phyloP scores from a whole-genome alignment of 1,139 yeast species.

The Geotrichum cucujoidarum region DNA sequence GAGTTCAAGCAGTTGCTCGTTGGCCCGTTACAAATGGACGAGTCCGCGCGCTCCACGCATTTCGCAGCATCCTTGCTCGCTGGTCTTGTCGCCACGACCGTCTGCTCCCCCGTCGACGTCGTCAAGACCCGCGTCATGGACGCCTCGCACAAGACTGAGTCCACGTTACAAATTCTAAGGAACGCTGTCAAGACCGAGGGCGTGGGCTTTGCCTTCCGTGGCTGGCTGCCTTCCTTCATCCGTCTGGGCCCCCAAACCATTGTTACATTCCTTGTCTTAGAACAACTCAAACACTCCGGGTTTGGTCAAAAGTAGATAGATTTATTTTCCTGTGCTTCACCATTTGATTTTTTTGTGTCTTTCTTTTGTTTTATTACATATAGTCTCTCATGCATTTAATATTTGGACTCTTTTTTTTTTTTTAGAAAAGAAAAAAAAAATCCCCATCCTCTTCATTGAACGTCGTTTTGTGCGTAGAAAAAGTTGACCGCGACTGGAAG shows the following conservation, averaged over 20 bases:
- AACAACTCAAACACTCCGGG: conserved; percentile 57
- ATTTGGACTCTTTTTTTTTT: neutral
- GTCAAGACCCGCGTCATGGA: conserved; percentile 86
- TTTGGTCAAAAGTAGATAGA: conserved; percentile 18
- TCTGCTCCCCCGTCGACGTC: conserved; percentile 89
- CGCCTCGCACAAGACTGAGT: conserved; percentile 40
- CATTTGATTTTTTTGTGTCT: too few relatives aligned
- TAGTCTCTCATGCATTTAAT: conserved; percentile 3
- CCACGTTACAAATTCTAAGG: conserved; percentile 48
- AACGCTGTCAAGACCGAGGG: conserved; percentile 67
- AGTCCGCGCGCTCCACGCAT: conserved; percentile 64
- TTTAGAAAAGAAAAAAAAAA: neutral
- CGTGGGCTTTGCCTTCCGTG: conserved; percentile 73
- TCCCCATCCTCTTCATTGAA: conserved; percentile 34
- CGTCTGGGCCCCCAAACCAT: conserved; percentile 89
- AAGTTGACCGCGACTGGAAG: conserved; percentile 72
- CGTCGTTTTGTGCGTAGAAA: conserved; percentile 65
- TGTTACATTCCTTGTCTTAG: conserved; percentile 74
- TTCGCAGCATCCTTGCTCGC: conserved; percentile 73
- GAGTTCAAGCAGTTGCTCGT: conserved; percentile 62
- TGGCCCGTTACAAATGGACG: conserved; percentile 47
- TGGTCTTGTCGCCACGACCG: conserved; percentile 83
- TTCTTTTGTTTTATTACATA: neutral
- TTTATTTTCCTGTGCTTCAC: too few relatives aligned
- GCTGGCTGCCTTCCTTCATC: conserved; percentile 85